Percentiles rank a stretch among this genome's conserved stretches.
These are phyloP conservation scores for Fusarium keratoplasticum DNA, from an alignment of 2,329 filamentous ascomycete species.

Conservation along the genomic window DNA sequence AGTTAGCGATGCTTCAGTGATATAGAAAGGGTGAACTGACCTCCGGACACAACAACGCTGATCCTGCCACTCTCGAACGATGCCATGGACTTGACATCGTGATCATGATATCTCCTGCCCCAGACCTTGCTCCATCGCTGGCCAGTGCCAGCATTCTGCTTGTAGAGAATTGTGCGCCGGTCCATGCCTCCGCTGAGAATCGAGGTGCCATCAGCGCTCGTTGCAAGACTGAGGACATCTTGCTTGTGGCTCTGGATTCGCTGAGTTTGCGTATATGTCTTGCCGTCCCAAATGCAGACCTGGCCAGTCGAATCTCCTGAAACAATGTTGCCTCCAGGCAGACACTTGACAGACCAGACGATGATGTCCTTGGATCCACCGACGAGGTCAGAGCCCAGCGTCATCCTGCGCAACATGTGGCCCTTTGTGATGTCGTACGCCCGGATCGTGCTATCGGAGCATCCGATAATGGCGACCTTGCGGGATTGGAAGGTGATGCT, in stretches of 20 bases:
- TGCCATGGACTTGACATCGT: slow-evolving; percentile 95
- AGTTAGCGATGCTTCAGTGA: slow-evolving; percentile 3
- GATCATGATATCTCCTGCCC: slow-evolving; percentile 87
- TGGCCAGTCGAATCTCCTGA: slow-evolving; percentile 96
- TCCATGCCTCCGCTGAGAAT: slow-evolving; percentile 95
- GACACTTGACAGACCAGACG: slow-evolving; percentile 92
- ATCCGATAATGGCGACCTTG: slow-evolving; percentile 86
- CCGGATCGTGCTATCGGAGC: slow-evolving; percentile 95
- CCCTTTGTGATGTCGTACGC: slow-evolving; percentile 88
- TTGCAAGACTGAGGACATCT: slow-evolving; percentile 89
- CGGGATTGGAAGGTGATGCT: slow-evolving; percentile 91
- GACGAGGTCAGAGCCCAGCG: slow-evolving; percentile 80
- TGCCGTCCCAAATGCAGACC: slow-evolving; percentile 92
- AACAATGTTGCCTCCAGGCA: slow-evolving; percentile 89
- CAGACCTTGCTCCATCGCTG: slow-evolving; percentile 86
- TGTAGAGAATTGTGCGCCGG: slow-evolving; percentile 85
- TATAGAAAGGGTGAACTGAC: slow-evolving; percentile 60
- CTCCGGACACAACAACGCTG: slow-evolving; percentile 92
- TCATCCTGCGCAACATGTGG: slow-evolving; percentile 82
- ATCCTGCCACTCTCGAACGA: slow-evolving; percentile 86
- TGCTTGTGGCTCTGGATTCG: slow-evolving; percentile 88
- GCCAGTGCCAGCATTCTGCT: slow-evolving; percentile 69
- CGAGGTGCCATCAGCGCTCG: slow-evolving; percentile 81
- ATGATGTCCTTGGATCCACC: slow-evolving; percentile 87
- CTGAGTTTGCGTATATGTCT: slow-evolving; percentile 89